These are phyloP conservation scores for Euphrasia confusa DNA, from an alignment of 257 asterid species.

Conservation along the genomic window DNA sequence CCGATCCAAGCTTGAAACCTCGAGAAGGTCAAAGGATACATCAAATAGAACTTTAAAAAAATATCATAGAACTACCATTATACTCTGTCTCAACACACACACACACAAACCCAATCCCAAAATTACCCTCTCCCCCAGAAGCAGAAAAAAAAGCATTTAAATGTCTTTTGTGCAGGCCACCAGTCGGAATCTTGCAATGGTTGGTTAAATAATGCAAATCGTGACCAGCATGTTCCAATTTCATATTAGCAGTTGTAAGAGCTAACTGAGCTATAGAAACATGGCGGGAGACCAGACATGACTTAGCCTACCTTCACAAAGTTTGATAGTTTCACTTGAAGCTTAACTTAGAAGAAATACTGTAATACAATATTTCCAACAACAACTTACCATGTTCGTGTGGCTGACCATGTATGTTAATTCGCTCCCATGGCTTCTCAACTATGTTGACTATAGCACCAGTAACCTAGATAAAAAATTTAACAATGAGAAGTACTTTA, in stretches of 20 bases:
- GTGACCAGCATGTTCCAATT: conserved; percentile 12
- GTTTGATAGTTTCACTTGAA: conserved; percentile 18
- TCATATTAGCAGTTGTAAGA: background rate
- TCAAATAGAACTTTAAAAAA: background rate
- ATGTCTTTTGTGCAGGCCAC: conserved; percentile 9
- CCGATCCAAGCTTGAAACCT: conserved; percentile 97
- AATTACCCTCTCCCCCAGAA: background rate
- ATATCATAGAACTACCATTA: conserved; percentile 2
- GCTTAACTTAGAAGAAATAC: conserved; percentile 3
- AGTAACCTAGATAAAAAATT: conserved; percentile 49
- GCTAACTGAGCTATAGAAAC: conserved; percentile 1
- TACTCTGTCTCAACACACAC: conserved; percentile 10
- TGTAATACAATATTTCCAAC: conserved; percentile 15
- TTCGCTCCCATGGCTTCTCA: conserved; percentile 98
- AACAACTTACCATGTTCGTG: conserved; percentile 74
- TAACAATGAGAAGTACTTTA: background rate
- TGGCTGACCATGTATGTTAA: conserved; percentile 57
- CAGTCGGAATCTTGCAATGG: conserved; percentile 10
- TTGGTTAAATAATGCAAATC: conserved; percentile 11
- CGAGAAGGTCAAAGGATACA: conserved; percentile 4
- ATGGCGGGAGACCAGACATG: conserved; percentile 10
- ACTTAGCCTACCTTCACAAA: conserved; percentile 10
- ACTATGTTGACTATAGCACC: conserved; percentile 61
- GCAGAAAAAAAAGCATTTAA: background rate
- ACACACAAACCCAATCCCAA: conserved; percentile 6